A percentile compares a stretch with the other conserved stretches of the same genome.
Evolutionary conservation across 495 filamentous ascomycete species (phyloP).

Genomic region (Podospora didyma): DNA sequence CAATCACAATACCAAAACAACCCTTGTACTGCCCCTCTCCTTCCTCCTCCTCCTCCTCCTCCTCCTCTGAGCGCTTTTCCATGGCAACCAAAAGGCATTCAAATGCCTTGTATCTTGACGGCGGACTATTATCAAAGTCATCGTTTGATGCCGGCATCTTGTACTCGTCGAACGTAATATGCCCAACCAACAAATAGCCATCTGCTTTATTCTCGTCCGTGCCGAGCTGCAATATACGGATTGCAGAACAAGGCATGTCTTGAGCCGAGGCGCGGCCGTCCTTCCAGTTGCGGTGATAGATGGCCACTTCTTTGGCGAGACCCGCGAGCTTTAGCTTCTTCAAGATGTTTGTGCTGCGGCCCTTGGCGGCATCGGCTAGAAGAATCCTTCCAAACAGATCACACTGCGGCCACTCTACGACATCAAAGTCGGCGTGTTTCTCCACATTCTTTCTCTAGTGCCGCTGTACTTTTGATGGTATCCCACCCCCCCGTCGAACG

Average conservation of each 20-base stretch:
- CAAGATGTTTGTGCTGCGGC: background rate
- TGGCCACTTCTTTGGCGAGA: background rate
- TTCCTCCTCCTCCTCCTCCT: background rate
- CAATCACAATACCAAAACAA: background rate
- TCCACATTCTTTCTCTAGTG: background rate
- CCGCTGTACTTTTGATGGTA: background rate
- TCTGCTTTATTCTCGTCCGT: background rate
- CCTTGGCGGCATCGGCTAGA: background rate
- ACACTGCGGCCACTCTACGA: background rate
- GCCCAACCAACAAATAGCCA: background rate
- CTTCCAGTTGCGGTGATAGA: background rate
- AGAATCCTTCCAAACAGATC: background rate
- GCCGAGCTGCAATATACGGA: background rate
- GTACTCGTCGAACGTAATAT: background rate
- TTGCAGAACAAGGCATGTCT: background rate
- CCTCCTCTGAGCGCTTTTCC: background rate
- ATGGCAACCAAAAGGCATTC: background rate
- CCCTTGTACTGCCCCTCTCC: background rate
- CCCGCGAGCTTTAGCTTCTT: background rate
- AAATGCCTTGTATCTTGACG: background rate
- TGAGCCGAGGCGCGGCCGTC: background rate
- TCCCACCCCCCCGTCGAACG: background rate
- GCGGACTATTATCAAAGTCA: background rate
- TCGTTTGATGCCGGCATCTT: background rate
- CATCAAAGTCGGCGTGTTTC: background rate